Evolutionary conservation across 2,329 filamentous ascomycete species (phyloP).

Genomic region (Aspergillus sp.): DNA sequence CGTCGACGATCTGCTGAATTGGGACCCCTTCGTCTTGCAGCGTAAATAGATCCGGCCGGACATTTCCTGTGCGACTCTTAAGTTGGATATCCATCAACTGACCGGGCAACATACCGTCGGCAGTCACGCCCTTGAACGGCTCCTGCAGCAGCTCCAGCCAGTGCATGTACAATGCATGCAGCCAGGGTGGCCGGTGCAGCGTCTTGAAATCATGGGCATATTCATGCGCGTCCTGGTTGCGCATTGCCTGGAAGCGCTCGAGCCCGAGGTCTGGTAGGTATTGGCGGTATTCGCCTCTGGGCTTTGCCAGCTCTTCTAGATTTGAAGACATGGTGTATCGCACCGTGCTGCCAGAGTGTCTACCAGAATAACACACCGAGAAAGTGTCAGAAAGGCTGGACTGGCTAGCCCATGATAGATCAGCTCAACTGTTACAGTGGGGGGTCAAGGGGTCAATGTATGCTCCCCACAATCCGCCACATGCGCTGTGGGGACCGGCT

Average conservation of each 20-base stretch:
- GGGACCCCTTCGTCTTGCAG: conserved; percentile 56
- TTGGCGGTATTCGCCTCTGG: conserved; percentile 42
- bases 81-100: neutral
- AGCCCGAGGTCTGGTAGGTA: conserved; percentile 54
- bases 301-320: conserved; percentile 5
- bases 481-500: conserved; percentile 8
- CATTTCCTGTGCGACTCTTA: conserved; percentile 32
- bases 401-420: too few species aligned
- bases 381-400: too few species aligned
- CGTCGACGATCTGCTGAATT: conserved; percentile 47
- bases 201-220: conserved; percentile 55
- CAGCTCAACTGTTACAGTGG: too few species aligned
- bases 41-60: conserved; percentile 47
- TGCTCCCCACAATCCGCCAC: too few species aligned
- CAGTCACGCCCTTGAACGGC: conserved; percentile 62
- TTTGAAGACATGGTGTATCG: conserved; percentile 6
- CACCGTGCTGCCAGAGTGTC: too few species aligned
- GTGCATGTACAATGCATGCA: conserved; percentile 52
- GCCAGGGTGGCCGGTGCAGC: conserved; percentile 54
- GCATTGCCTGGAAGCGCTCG: conserved; percentile 55
- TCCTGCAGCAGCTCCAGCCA: conserved; percentile 51
- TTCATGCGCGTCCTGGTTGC: conserved; percentile 52
- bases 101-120: conserved; percentile 44
- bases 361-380: too few species aligned
- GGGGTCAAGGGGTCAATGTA: neutral